Conservation (phyloP, 176 grass and related monocot species). For the Ampelocalamus luodianensis region DNA sequence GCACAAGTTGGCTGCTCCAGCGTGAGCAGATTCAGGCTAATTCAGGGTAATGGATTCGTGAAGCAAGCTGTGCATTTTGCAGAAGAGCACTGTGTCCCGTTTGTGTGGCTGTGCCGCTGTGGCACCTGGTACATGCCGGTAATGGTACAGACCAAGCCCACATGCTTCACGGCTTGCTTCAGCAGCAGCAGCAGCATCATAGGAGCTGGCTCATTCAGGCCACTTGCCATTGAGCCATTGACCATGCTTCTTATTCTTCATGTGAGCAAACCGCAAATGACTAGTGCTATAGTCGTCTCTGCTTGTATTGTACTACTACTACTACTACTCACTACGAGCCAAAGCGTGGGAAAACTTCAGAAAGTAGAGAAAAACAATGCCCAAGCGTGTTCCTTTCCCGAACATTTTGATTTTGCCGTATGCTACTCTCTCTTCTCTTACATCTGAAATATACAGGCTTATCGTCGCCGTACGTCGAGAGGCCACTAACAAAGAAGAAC, state of each 20-base stretch:
- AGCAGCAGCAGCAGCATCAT: not conserved
- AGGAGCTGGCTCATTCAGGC: not conserved
- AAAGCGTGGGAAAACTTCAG: not conserved
- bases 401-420: conserved; percentile 5
- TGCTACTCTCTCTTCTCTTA: not conserved
- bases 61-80: not conserved
- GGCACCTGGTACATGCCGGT: not conserved
- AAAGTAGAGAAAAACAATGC: not conserved
- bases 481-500: not conserved
- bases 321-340: not conserved
- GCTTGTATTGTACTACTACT: not conserved
- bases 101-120: not conserved
- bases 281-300: not conserved
- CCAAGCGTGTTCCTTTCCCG: not conserved
- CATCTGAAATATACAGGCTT: conserved; percentile 7
- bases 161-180: not conserved
- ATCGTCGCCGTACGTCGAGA: not conserved
- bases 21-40: not conserved
- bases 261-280: not conserved
- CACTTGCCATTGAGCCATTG: not conserved
- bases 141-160: not conserved
- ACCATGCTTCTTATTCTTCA: not conserved
- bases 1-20: not conserved
- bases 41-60: not conserved
- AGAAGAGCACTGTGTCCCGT: not conserved